Evolutionary conservation across 176 grass and related monocot genomes (phyloP), one percentile per base, ranked within the genome.

Genomic region (Typha latifolia): DNA sequence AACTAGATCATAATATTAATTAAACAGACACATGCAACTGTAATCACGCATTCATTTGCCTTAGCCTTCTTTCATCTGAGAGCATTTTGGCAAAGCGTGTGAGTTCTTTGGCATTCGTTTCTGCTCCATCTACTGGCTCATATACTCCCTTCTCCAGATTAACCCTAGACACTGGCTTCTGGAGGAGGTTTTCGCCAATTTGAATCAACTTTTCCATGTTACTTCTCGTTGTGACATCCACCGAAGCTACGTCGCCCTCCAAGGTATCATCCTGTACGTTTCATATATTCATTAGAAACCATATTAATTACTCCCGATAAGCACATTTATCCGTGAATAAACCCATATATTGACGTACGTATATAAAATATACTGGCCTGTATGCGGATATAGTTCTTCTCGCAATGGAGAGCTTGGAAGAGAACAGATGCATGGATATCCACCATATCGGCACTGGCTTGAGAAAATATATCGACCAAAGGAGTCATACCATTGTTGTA

Each of bases 361-460:
- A 34, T n/a, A n/a, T n/a, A n/a, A n/a, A n/a, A n/a, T n/a, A n/a
- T n/a, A n/a, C n/a, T n/a, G n/a, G n/a, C 80, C 62, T 89, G 89
- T 59, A 94, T 85, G 48, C 85, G 85, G 8, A 94, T 82, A 77
- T 94, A 94, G 62, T 78, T 49, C 8, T 63, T 18, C 20, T 85
- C 61, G 66, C 78, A 77, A 56, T 72, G 76, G 15, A 89, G 79
- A 20, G 79, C 78, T 65, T 81, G 77, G 66, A 94, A 88, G 62
- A 85, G 23, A 29, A 80, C 79, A 16, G 82, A 68, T 18, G 72
- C 62, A 72, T 94, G 76, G 71, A 85, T 75, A 78, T 94, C 90
- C 0, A 89, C 90, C 14, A 94, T 76, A 78, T 87, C 80, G 0
- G 85, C 81, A 64, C 72, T 86, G 3, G 82, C 85, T 1, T 84